A percentile compares a stretch with the other conserved stretches of the same genome.
These are phyloP conservation scores for Plasmodium cynomolgi DNA, from an alignment of 169 alveolate genomes.

Conservation along the genomic window DNA sequence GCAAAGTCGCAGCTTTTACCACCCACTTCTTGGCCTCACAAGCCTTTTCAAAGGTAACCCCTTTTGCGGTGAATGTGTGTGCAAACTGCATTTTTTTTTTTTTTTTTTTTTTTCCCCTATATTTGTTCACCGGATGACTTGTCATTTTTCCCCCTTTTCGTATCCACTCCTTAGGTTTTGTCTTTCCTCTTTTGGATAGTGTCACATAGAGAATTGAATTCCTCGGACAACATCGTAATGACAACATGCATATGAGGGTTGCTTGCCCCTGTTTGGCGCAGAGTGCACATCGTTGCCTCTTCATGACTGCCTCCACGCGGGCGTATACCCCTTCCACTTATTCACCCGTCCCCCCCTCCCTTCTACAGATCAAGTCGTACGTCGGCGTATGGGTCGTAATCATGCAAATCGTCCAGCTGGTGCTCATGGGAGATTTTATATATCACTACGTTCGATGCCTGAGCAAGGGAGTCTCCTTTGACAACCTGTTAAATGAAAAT, in stretches of 20 bases:
- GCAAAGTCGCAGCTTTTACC: constrained; percentile 91
- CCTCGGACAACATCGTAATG: constrained; percentile 80
- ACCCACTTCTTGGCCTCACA: constrained; percentile 96
- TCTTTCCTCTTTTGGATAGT: constrained; percentile 94
- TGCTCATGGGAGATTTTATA: constrained; percentile 92
- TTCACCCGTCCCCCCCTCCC: constrained; percentile 8
- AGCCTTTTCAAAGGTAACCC: constrained; percentile 86
- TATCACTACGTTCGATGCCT: constrained; percentile 91
- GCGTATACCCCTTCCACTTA: neutral
- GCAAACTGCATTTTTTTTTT: neutral
- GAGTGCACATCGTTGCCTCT: neutral
- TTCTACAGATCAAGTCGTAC: constrained; percentile 85
- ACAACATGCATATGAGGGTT: neutral
- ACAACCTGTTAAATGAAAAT: constrained; percentile 87
- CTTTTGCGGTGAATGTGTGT: neutral
- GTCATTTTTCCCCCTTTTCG: neutral
- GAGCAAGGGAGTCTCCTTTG: constrained; percentile 89
- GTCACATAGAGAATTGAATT: constrained; percentile 90
- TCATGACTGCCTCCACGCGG: neutral
- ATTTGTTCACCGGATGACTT: neutral
- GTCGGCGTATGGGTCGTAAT: constrained; percentile 92
- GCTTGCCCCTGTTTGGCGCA: neutral
- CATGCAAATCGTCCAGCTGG: constrained; percentile 90
- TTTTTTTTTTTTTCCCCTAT: neutral
- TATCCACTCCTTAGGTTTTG: constrained; percentile 75